Evolutionary conservation across 83 land plant genomes (phyloP).

Genomic region (Diphasiastrum complanatum): DNA sequence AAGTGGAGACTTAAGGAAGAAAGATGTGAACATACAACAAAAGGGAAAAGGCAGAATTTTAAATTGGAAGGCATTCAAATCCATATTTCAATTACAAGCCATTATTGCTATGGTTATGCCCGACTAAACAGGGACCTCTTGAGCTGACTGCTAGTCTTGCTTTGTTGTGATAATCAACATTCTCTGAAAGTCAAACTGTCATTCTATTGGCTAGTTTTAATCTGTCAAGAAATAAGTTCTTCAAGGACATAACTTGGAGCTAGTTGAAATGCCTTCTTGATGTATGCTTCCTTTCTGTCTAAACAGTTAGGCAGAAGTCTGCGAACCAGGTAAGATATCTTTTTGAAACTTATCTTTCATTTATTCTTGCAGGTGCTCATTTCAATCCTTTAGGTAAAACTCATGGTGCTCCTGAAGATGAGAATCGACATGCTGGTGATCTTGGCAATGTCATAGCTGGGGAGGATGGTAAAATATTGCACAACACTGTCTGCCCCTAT

Average conservation of each 20-base stretch:
- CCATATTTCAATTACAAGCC: too few species aligned
- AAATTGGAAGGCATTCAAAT: too few species aligned
- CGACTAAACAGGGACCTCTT: too few species aligned
- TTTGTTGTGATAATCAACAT: too few species aligned
- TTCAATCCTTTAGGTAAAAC: conserved; percentile 57
- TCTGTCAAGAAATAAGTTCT: neutral
- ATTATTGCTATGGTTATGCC: too few species aligned
- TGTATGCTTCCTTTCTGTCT: neutral
- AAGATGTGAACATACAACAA: too few species aligned
- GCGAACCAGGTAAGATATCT: neutral
- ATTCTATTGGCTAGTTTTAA: neutral
- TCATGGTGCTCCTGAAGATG: conserved; percentile 76
- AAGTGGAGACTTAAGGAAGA: too few species aligned
- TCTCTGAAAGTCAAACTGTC: too few species aligned
- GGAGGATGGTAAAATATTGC: conserved; percentile 46
- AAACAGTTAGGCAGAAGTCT: neutral
- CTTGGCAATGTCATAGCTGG: conserved; percentile 79
- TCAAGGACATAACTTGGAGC: neutral
- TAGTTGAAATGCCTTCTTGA: too few species aligned
- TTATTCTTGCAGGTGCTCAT: conserved; percentile 57
- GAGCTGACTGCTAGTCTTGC: too few species aligned
- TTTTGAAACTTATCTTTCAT: neutral
- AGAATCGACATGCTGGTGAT: conserved; percentile 76
- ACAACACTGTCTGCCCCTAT: too few species aligned
- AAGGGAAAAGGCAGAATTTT: too few species aligned